Base-by-base conservation (phyloP, 2,329 filamentous ascomycete genomes). In the Raffaelea ambrosiae region DNA sequence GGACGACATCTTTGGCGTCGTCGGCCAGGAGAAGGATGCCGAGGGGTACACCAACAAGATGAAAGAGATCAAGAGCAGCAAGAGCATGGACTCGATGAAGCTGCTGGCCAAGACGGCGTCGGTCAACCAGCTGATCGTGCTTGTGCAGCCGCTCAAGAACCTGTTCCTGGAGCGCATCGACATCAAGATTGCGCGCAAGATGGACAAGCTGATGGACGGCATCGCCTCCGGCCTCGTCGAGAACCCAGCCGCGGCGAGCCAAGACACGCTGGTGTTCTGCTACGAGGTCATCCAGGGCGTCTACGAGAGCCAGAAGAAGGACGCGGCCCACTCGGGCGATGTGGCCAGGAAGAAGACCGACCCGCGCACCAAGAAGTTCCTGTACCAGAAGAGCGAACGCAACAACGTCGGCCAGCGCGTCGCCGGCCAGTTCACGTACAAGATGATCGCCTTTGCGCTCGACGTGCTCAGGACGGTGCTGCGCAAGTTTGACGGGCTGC, bases 81-180 rank as follows among this genome's bases (percentile, higher is more conserved):
- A 97, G 72, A 96, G 90, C 61, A 95, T 90, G 59, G 94, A 98
- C 61, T 95, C 93, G 0, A 94, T 97, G 83, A 91, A 97, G 63
- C 73, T 97, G 16, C 75, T 97, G 54, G 86, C 93, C 22, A 87
- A 84, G 59, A 89, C 83, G 43, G 83, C 88, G 2, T 91, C 89
- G 1, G 73, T 96, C 21, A 72, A 68, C 45, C 80, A 83, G 48
- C 74, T 97, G 5, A 81, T 84, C 43, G 79, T 84, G 44, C 77
- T 98, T 4, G 75, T 96, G 44, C 75, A 75, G 46, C 94, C 93
- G 1, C 47, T 97, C 42, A 86, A 87, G 58, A 73, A 81, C 8
- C 72, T 98, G 19, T 69, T 98, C 35, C 74, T 84, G 48, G 88
- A 97, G 63, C 93, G 86, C 61, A 77, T 98, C 44, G 86, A 90